A percentile compares a stretch with the other conserved stretches of the same genome.
phyloP scores from a whole-genome alignment of 257 asterid species.

The Ilex asprella region DNA sequence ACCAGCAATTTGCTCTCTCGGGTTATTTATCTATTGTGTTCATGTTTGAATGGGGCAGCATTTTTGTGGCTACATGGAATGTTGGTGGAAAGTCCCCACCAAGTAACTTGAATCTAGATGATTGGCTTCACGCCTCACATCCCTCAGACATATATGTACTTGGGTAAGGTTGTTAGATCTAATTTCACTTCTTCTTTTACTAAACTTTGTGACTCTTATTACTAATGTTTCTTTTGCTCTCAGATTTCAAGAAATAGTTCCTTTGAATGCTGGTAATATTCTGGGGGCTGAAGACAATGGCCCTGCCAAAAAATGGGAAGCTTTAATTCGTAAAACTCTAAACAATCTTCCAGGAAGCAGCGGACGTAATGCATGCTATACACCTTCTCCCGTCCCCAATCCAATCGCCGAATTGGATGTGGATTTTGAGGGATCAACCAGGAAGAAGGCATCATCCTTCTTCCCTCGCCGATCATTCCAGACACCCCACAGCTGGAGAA shows the following conservation, averaged over 20 bases:
- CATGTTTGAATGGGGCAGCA: conserved; percentile 32
- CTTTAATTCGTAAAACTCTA: conserved; percentile 67
- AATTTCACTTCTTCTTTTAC: background rate
- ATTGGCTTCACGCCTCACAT: conserved; percentile 95
- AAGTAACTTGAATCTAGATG: conserved; percentile 72
- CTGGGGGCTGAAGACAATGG: conserved; percentile 98
- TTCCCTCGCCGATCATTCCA: conserved; percentile 89
- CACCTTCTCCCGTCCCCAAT: conserved; percentile 87
- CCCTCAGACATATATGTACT: conserved; percentile 98
- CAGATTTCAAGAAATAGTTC: conserved; percentile 98
- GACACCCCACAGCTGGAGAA: conserved; percentile 64
- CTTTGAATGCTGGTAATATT: conserved; percentile 90
- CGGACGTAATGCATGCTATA: conserved; percentile 56
- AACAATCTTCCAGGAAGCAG: conserved; percentile 59
- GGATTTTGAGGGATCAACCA: conserved; percentile 79
- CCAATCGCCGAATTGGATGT: conserved; percentile 93
- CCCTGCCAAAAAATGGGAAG: conserved; percentile 89
- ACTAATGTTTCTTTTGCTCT: background rate
- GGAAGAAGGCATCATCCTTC: conserved; percentile 66
- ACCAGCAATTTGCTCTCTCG: background rate
- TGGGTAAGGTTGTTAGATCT: conserved; percentile 41
- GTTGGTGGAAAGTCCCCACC: conserved; percentile 94
- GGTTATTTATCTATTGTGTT: background rate
- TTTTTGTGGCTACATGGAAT: conserved; percentile 92
- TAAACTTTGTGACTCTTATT: background rate